Evolutionary conservation across 73 alveolate species (phyloP), one percentile per base, ranked within the genome.

Genomic region (Paramecium biaurelia): DNA sequence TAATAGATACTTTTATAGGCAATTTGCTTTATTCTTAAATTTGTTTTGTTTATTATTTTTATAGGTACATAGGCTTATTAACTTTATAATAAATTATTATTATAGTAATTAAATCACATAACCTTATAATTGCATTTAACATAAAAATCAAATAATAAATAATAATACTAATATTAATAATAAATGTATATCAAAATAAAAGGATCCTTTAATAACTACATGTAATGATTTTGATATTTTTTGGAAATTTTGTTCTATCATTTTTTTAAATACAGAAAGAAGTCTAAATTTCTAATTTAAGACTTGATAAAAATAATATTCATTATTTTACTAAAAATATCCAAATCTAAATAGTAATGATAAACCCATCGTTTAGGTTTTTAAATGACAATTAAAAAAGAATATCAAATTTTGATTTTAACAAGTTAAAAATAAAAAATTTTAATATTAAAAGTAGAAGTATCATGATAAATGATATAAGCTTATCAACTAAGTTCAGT

Each of bases 1-100:
- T 57, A n/a, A 86, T 63, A 8, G 59, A 86, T 15, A 86, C 93
- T 24, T 86, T 86, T 11, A 86, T 76, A 12, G 84, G 24, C 11
- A 23, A 32, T 63, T 63, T 63, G 26, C 24, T 63, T 4, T 63
- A 49, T 24, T 63, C 49, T 20, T 30, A 5, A 2, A 63, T 41
- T 24, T 63, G 7, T 12, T 63, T 63, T n/a, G 30, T 53, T 53
- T 20, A 18, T 53, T 53, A 53, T 53, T 53, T 53, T 5, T 3
- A 53, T 53, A 15, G 34, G 68, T 53, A 53, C 68, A 53, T 53
- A 7, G 15, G 0, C 18, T 15, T 53, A 53, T 18, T 53, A 53
- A 53, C 23, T 53, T n/a, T 53, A 53, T n/a, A 53, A 15, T 53
- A 53, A 15, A n/a, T 20, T 32, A 53, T 53, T 53, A 53, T 53